These are phyloP conservation scores for Gracilaria vermiculophylla DNA, from an alignment of 23 red algal genomes.

Conservation along the genomic window DNA sequence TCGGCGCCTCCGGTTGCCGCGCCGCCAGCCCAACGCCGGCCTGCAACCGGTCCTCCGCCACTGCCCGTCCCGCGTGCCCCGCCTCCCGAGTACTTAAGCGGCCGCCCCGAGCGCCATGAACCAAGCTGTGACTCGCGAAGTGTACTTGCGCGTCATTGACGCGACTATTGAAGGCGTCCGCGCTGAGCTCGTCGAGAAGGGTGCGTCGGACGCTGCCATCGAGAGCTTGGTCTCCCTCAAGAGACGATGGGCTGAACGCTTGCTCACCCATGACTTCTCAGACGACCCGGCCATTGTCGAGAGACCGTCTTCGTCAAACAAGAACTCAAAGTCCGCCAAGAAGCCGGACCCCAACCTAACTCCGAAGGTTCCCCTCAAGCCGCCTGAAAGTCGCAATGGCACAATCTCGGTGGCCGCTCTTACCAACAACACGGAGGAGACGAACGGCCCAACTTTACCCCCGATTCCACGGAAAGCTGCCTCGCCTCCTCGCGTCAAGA, in stretches of 20 bases:
- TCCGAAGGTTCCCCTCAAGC: slow-evolving; percentile 33
- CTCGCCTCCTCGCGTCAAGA: background rate
- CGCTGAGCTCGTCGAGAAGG: slow-evolving; percentile 56
- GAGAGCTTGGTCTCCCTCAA: slow-evolving; percentile 49
- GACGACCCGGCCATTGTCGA: slow-evolving; percentile 66
- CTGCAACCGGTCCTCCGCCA: slow-evolving; percentile 25
- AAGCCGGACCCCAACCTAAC: slow-evolving; percentile 24
- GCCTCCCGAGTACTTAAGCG: slow-evolving; percentile 17
- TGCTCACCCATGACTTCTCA: slow-evolving; percentile 63
- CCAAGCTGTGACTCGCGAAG: slow-evolving; percentile 45
- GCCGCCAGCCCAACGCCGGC: background rate
- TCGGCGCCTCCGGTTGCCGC: background rate
- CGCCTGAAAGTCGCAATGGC: slow-evolving; percentile 33
- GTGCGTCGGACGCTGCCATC: slow-evolving; percentile 21
- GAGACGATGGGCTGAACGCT: slow-evolving; percentile 51
- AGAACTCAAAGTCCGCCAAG: slow-evolving; percentile 24
- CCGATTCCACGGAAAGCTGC: slow-evolving; percentile 4
- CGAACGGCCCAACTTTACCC: background rate
- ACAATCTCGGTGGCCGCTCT: slow-evolving; percentile 33
- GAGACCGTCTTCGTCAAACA: slow-evolving; percentile 24
- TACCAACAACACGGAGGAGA: slow-evolving; percentile 32
- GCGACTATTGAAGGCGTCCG: slow-evolving; percentile 72
- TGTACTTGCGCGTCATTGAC: slow-evolving; percentile 66
- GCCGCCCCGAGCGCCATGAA: slow-evolving; percentile 51
- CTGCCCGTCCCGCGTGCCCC: background rate